Conservation (phyloP, 75 land plant genomes). For the Picea glauca region DNA sequence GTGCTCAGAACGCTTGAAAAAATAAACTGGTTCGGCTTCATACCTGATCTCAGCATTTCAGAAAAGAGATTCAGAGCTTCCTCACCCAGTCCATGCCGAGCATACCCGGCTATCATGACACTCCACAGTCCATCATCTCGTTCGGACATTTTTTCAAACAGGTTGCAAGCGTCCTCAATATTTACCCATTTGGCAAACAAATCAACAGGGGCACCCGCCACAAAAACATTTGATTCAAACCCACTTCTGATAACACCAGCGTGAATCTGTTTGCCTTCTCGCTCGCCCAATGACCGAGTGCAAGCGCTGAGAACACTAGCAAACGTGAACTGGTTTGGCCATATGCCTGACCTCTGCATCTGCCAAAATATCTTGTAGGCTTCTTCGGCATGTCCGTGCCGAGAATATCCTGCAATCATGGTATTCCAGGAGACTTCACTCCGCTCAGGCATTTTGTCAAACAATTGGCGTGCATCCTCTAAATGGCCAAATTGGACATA, state of each 20-base stretch:
- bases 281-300: conserved; percentile 12
- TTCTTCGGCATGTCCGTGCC: conserved; percentile 24
- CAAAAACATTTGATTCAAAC: conserved; percentile 27
- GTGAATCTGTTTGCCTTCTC: conserved; percentile 46
- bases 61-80: conserved; percentile 28
- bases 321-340: conserved; percentile 36
- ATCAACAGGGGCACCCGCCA: conserved; percentile 37
- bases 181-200: conserved; percentile 35
- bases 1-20: conserved; percentile 35
- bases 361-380: conserved; percentile 32
- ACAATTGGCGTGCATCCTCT: conserved; percentile 28
- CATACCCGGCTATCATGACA: conserved; percentile 12
- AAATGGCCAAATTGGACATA: conserved; percentile 34
- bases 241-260: conserved; percentile 28
- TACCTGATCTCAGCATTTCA: conserved; percentile 11
- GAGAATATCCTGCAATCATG: conserved; percentile 43
- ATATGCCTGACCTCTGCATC: conserved; percentile 32
- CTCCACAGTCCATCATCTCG: conserved; percentile 13
- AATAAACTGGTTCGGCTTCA: conserved; percentile 34
- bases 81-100: conserved; percentile 17
- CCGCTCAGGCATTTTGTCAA: conserved; percentile 33
- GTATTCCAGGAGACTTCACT: conserved; percentile 42
- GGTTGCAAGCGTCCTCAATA: conserved; percentile 21
- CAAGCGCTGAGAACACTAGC: conserved; percentile 52
- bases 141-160: conserved; percentile 3